Base-by-base conservation (phyloP, 768 basidiomycete genomes). In the Leccinum subtestaceum region DNA sequence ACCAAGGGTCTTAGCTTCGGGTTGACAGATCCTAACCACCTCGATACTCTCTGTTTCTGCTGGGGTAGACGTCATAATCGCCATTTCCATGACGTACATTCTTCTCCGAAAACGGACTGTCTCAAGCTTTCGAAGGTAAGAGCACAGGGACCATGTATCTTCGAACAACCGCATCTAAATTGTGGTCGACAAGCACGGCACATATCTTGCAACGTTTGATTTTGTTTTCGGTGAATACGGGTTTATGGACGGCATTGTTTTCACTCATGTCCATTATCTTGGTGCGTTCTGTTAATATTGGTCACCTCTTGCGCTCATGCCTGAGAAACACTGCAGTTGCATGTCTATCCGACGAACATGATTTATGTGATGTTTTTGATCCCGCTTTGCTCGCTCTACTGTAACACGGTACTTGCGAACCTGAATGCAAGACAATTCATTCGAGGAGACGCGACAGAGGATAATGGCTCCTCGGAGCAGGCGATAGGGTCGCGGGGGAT, bases 171-270 rank as follows among this genome's bases (percentile, higher is more conserved):
- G 3, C 7, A 36, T 17, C 25, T 58, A 40, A 63, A 31, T 25
- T 5, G 36, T 32, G 25, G 10, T 15, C 1, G 4, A 7, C 32
- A 56, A 67, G 66, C 3, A 65, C 57, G 3, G 25, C 21, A 6
- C 40, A 54, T 46, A 29, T 53, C 13, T 36, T 68, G 12, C 59
- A 60, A 32, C 57, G 57, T 23, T 47, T 68, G 2, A 40, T 31
- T 3, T 27, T 65, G 4, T 65, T 68, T 19, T 50, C 59, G 0
- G 46, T 68, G 21, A 65, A 65, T 2, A 58, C 50, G 0, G 76
- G 81, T 1, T 76, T 84, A 17, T 81, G 79, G 13, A 76, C 83
- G 9, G 83, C 85, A 57, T 78, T 80, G 0, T 71, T 67, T 4
- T 72, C 78, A 10, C 83, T 85, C 70, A 76, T 81, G 2, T 74